Base-by-base conservation (phyloP, 1,284 basidiomycete genomes). In the Mycosarcoma maydis region DNA sequence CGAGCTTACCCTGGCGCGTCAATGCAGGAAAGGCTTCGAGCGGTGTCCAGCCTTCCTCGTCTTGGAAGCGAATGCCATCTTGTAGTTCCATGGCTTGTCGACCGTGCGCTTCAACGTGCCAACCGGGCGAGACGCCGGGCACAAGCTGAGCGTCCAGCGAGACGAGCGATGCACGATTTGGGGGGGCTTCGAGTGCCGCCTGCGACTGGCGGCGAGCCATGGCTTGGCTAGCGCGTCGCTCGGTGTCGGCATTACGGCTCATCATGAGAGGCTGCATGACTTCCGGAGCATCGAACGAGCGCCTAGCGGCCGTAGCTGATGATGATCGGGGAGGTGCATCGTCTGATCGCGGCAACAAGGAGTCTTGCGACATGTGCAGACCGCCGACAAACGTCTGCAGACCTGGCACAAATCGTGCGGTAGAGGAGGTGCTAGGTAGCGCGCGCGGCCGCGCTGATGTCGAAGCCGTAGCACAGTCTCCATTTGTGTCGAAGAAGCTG, bases 371-470 rank as follows among this genome's bases (percentile, higher is more conserved):
- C 72, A 73, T 73, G n/a, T 61, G 54, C 29, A 73, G 49, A 34
- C 71, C 73, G 17, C 67, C 61, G 56, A 75, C 73, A 23, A 75
- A 67, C 1, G 73, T 73, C 44, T 74, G 72, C 11, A 75, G 49
- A 40, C 73, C 73, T 3, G 61, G 67, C 14, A 75, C 72, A 46
- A 75, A 73, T 10, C 65, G 59, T 19, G 64, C 68, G 20, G 50
- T 33, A 14, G 62, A 53, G 1, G 68, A 60, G 19, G 36, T 37
- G 51, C 61, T 59, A 8, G 67, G 67, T 16, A 70, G 44, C n/a
- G 61, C 49, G 4, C 33, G 38, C 6, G 60, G 67, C 6, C 67
- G 56, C 14, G 60, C 37, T 4, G 61, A 64, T 19, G 56, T 48
- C 22, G 67, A 55, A 9, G 55, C 53, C 2, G 51, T 30, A 7